phyloP scores from a whole-genome alignment of 106 monocot species.

The Dendrobium huoshanense region DNA sequence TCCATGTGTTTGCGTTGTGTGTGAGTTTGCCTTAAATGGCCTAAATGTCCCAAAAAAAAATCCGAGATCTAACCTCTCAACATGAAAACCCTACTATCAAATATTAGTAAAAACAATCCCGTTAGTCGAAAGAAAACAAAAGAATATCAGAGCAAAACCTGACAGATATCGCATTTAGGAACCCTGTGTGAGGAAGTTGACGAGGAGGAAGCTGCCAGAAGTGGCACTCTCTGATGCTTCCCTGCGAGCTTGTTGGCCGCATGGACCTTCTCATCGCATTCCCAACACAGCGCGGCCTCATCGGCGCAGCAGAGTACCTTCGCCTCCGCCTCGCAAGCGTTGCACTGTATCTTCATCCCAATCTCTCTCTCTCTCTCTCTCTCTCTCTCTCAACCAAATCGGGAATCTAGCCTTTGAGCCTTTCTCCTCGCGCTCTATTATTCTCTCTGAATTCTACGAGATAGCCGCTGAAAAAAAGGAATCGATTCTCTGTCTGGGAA shows the following conservation, averaged over 20 bases:
- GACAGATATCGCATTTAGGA: slow-evolving; percentile 55
- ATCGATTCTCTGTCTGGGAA: background rate
- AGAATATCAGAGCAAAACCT: slow-evolving; percentile 22
- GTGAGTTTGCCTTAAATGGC: too few species aligned
- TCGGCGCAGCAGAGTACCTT: slow-evolving; percentile 83
- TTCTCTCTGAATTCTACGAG: background rate
- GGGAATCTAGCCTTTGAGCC: background rate
- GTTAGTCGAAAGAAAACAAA: too few species aligned
- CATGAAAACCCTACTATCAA: too few species aligned
- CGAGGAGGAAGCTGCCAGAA: slow-evolving; percentile 14
- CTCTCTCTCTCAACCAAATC: background rate
- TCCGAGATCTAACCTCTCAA: too few species aligned
- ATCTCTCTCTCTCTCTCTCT: background rate
- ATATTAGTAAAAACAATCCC: too few species aligned
- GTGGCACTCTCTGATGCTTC: slow-evolving; percentile 75
- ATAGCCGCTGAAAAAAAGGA: background rate
- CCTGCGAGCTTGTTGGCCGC: slow-evolving; percentile 84
- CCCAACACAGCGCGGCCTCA: slow-evolving; percentile 85
- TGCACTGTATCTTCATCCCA: slow-evolving; percentile 89
- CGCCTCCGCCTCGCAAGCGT: slow-evolving; percentile 79
- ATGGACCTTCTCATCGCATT: slow-evolving; percentile 72
- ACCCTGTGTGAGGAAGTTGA: slow-evolving; percentile 8
- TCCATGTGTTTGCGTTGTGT: too few species aligned
- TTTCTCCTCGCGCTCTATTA: background rate
- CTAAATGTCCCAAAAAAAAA: too few species aligned